Conservation (phyloP, 1,284 basidiomycete genomes). For the Rhodotorula sp. region DNA sequence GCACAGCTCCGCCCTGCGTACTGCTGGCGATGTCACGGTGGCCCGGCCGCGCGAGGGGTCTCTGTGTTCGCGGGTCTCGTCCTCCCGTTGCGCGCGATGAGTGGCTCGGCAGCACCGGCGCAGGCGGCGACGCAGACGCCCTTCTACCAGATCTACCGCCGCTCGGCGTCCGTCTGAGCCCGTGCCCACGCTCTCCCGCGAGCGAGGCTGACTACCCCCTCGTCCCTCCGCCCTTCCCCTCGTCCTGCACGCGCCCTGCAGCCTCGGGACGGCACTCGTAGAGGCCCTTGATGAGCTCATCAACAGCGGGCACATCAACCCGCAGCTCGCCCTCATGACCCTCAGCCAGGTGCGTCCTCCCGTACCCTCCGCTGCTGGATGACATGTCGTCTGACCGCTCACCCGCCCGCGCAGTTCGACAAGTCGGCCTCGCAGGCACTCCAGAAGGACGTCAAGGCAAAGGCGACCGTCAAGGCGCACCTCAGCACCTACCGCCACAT, state of each 20-base stretch:
- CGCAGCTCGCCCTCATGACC: constrained; percentile 96
- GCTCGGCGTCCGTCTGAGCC: constrained; percentile 27
- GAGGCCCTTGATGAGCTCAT: constrained; percentile 99
- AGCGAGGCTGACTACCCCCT: neutral
- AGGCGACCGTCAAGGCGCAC: constrained; percentile 88
- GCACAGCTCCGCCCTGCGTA: too few relatives aligned
- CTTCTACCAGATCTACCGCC: constrained; percentile 43
- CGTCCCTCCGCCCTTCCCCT: neutral
- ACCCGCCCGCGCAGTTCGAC: constrained; percentile 69
- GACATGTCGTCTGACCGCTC: neutral
- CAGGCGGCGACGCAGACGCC: constrained; percentile 23
- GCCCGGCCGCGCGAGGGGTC: too few relatives aligned
- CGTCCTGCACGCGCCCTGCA: constrained; percentile 48
- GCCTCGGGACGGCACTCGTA: constrained; percentile 96
- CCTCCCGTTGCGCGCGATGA: neutral
- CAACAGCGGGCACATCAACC: constrained; percentile 93
- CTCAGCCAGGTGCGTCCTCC: constrained; percentile 75
- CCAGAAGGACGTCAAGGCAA: constrained; percentile 85
- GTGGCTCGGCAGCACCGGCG: constrained; percentile 9
- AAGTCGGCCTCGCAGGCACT: constrained; percentile 88
- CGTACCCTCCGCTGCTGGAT: neutral
- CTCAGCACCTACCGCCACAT: constrained; percentile 88
- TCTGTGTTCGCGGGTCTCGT: neutral
- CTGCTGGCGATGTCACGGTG: too few relatives aligned
- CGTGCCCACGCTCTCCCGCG: neutral